Conservation (phyloP, 257 asterid genomes). For the Scutellaria barbata region DNA sequence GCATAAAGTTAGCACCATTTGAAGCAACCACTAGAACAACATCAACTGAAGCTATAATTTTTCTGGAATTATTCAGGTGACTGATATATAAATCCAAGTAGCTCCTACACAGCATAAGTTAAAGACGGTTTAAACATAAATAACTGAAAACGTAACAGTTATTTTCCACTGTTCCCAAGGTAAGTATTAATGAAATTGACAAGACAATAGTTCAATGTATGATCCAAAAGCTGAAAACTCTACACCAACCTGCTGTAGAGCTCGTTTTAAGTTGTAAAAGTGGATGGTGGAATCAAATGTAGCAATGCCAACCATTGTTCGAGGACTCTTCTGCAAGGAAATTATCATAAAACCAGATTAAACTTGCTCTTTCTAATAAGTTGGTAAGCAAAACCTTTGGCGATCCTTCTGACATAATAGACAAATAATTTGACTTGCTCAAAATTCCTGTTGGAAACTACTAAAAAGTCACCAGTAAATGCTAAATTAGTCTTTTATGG, state of each 20-base stretch:
- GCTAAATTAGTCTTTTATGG: conserved; percentile 22
- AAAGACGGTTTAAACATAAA: conserved; percentile 20
- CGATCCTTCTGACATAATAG: conserved; percentile 9
- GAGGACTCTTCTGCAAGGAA: conserved; percentile 86
- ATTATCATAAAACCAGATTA: conserved; percentile 33
- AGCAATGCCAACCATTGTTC: conserved; percentile 94
- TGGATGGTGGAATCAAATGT: conserved; percentile 95
- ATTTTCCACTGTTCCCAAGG: conserved; percentile 11
- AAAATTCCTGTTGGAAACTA: conserved; percentile 16
- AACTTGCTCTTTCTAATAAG: conserved; percentile 30
- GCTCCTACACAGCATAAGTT: conserved; percentile 20
- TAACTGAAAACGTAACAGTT: conserved; percentile 4
- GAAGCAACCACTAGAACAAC: conserved; percentile 19
- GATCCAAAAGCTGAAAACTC: conserved; percentile 24
- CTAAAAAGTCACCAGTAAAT: conserved; percentile 12
- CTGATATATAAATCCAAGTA: conserved; percentile 9
- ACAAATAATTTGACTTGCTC: not conserved
- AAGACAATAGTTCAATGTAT: not conserved
- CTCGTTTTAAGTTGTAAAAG: conserved; percentile 92
- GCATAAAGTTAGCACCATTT: conserved; percentile 31
- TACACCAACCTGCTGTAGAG: conserved; percentile 74
- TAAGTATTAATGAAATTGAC: conserved; percentile 16
- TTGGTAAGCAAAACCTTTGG: conserved; percentile 24
- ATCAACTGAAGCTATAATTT: conserved; percentile 20
- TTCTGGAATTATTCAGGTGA: conserved; percentile 14